Evolutionary conservation across 345 rosid genomes (phyloP).

Genomic region (Xanthoceras sorbifolium): DNA sequence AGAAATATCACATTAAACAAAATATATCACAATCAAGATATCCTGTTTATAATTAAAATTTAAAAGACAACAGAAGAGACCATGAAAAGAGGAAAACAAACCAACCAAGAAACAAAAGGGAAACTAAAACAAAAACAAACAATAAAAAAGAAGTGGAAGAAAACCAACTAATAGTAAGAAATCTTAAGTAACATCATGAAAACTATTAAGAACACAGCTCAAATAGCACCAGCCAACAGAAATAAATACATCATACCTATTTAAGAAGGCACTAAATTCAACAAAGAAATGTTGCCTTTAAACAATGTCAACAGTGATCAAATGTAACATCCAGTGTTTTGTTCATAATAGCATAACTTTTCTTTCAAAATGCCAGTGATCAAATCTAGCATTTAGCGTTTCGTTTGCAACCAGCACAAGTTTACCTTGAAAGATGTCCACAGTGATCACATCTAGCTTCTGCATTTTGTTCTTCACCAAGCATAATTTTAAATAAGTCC

Average conservation of each 20-base stretch:
- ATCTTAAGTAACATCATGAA: not conserved
- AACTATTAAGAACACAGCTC: not conserved
- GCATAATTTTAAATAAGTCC: conserved; percentile 3
- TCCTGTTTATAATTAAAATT: not conserved
- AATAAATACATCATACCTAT: not conserved
- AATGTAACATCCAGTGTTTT: conserved; percentile 6
- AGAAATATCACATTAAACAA: not conserved
- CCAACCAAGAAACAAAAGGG: not conserved
- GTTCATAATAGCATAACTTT: not conserved
- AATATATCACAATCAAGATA: not conserved
- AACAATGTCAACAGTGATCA: not conserved
- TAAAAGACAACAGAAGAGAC: not conserved
- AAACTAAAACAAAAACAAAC: not conserved
- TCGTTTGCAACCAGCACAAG: not conserved
- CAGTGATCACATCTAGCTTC: not conserved
- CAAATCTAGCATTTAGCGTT: conserved; percentile 9
- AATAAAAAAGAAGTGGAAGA: not conserved
- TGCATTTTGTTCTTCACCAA: not conserved
- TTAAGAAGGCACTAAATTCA: conserved; percentile 3
- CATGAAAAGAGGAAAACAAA: not conserved
- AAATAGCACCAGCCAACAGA: not conserved
- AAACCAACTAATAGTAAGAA: not conserved
- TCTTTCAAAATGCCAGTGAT: not conserved
- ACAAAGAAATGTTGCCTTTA: not conserved
- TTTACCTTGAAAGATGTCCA: conserved; percentile 11